A percentile compares a stretch with the other conserved stretches of the same genome.
These are phyloP conservation scores for Aspergillus indologenus DNA, from an alignment of 495 filamentous ascomycete species.

Conservation along the genomic window DNA sequence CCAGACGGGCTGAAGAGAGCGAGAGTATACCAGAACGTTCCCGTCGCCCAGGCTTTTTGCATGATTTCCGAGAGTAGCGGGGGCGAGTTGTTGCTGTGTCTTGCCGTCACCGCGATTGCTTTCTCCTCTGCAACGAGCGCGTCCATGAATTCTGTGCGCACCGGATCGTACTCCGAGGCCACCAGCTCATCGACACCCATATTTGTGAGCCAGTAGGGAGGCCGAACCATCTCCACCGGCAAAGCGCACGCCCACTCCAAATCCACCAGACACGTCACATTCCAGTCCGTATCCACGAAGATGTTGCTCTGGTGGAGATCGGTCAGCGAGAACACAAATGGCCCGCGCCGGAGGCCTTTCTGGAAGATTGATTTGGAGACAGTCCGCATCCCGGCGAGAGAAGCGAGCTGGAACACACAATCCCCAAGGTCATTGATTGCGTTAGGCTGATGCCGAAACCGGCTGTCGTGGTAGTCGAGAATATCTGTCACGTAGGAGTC, in stretches of 20 bases:
- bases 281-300: conserved; percentile 31
- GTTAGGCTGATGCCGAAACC: conserved; percentile 35
- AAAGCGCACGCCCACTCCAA: conserved; percentile 28
- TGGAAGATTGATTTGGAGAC: conserved; percentile 21
- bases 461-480: conserved; percentile 29
- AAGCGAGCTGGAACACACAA: conserved; percentile 19
- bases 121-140: conserved; percentile 11
- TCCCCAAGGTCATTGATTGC: conserved; percentile 28
- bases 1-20: conserved; percentile 24
- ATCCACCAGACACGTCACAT: conserved; percentile 22
- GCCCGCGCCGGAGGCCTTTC: conserved; percentile 19
- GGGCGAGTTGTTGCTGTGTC: too few relatives aligned
- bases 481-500: conserved; percentile 37
- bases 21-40: conserved; percentile 24
- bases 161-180: conserved; percentile 14
- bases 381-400: conserved; percentile 27
- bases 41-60: conserved; percentile 18
- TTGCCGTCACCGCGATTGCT: too few relatives aligned
- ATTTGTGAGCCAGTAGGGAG: conserved; percentile 8
- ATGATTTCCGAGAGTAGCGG: conserved; percentile 16
- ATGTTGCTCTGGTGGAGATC: conserved; percentile 34
- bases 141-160: conserved; percentile 18
- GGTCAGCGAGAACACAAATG: conserved; percentile 25
- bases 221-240: conserved; percentile 12
- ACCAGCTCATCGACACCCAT: conserved; percentile 4